phyloP scores from a whole-genome alignment of 129 eudicot species.

The Centaurea solstitialis region DNA sequence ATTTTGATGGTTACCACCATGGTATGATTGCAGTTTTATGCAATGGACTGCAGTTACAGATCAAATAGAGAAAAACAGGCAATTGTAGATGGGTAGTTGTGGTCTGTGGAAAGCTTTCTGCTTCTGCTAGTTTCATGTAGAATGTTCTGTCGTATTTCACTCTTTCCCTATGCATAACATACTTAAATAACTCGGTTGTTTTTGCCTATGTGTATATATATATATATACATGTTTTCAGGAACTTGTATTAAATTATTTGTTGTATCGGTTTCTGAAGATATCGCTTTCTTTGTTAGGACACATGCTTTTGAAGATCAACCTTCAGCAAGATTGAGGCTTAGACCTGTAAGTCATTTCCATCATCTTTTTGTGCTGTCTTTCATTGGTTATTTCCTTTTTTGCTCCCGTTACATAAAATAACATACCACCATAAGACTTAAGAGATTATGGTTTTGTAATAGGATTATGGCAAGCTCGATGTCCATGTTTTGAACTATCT shows the following conservation, averaged over 20 bases:
- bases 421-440: background rate
- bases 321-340: constrained; percentile 30
- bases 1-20: too few species aligned
- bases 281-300: constrained; percentile 24
- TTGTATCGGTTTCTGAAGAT: background rate
- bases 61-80: too few species aligned
- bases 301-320: constrained; percentile 27
- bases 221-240: background rate
- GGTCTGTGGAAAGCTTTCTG: background rate
- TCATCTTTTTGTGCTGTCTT: background rate
- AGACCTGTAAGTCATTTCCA: constrained; percentile 44
- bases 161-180: background rate
- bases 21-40: too few species aligned
- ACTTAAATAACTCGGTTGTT: background rate
- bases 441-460: background rate
- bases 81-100: background rate
- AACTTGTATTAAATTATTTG: background rate
- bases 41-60: too few species aligned
- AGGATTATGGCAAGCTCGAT: background rate
- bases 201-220: background rate
- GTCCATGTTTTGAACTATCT: background rate
- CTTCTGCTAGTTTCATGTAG: background rate
- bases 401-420: background rate
- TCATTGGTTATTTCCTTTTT: background rate
- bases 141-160: background rate